Conservation (phyloP, 352 stramenopile genomes). For the Pythium utonaiense region DNA sequence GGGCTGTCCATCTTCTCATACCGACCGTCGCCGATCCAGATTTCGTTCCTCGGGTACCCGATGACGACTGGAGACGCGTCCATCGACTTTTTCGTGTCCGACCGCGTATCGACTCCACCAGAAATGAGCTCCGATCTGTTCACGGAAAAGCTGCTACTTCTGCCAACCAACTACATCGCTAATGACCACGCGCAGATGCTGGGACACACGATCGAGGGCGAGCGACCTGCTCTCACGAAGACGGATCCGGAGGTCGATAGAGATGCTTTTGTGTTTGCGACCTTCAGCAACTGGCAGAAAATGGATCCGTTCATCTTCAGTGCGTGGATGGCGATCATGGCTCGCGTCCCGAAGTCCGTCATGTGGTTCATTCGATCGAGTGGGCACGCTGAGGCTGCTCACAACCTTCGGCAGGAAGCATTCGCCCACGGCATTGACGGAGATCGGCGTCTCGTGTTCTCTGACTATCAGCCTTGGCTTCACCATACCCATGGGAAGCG, state of each 20-base stretch:
- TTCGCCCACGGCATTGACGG: conserved; percentile 48
- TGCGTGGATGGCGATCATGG: conserved; percentile 78
- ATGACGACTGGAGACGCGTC: conserved; percentile 57
- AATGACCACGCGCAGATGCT: conserved; percentile 85
- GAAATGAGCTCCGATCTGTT: conserved; percentile 40
- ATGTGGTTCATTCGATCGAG: conserved; percentile 75
- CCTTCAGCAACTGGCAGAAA: conserved; percentile 89
- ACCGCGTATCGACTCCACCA: conserved; percentile 46
- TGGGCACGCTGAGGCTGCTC: conserved; percentile 40
- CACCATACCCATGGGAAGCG: conserved; percentile 75
- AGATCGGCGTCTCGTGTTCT: conserved; percentile 52
- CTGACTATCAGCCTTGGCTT: conserved; percentile 61
- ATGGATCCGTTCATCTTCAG: conserved; percentile 72
- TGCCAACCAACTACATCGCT: conserved; percentile 76
- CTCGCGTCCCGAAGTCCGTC: conserved; percentile 57
- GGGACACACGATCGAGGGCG: conserved; percentile 38
- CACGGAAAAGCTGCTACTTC: conserved; percentile 68
- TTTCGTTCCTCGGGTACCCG: conserved; percentile 73
- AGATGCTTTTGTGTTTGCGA: conserved; percentile 62
- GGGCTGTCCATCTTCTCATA: conserved; percentile 63
- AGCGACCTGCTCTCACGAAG: conserved; percentile 18
- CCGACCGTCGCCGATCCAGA: conserved; percentile 60
- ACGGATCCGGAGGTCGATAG: conserved; percentile 16
- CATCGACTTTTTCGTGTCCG: conserved; percentile 71
- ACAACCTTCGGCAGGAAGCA: conserved; percentile 50